phyloP scores from a whole-genome alignment of 83 land plant genomes.

The Thuja plicata region DNA sequence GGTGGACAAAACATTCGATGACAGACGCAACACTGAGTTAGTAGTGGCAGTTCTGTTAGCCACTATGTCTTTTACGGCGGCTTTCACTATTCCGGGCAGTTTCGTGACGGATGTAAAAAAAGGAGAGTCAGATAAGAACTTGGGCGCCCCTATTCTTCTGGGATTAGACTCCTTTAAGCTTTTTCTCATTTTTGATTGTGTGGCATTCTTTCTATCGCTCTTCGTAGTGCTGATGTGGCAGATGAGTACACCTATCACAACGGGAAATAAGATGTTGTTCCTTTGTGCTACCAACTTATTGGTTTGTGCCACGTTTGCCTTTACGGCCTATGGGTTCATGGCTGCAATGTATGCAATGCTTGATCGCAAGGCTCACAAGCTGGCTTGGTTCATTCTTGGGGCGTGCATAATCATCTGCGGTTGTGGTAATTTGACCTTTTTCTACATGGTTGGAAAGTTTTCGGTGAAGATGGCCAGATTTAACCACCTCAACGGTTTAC shows the following conservation, averaged over 20 bases:
- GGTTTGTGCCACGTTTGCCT: neutral
- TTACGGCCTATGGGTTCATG: neutral
- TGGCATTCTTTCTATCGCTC: neutral
- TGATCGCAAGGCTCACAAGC: fast-evolving
- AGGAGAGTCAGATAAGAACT: no score
- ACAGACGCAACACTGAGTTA: no score
- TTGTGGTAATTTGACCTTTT: neutral
- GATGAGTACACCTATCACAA: neutral
- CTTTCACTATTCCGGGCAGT: neutral
- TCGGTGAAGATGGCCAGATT: neutral
- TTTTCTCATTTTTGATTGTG: neutral
- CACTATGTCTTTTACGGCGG: no score
- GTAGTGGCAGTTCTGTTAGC: no score
- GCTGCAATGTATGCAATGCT: neutral
- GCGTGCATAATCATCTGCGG: neutral
- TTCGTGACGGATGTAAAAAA: no score
- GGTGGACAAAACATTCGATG: no score
- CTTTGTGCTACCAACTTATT: neutral
- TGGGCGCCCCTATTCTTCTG: neutral
- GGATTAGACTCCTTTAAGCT: neutral
- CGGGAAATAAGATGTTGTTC: neutral
- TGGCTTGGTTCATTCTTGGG: neutral
- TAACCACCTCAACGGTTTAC: no score
- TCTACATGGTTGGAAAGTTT: neutral
- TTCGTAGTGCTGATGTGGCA: neutral